Evolutionary conservation across 805 yeast genomes (phyloP), one percentile per base, ranked within the genome.

Genomic region (Isabelozyma rhagii): DNA sequence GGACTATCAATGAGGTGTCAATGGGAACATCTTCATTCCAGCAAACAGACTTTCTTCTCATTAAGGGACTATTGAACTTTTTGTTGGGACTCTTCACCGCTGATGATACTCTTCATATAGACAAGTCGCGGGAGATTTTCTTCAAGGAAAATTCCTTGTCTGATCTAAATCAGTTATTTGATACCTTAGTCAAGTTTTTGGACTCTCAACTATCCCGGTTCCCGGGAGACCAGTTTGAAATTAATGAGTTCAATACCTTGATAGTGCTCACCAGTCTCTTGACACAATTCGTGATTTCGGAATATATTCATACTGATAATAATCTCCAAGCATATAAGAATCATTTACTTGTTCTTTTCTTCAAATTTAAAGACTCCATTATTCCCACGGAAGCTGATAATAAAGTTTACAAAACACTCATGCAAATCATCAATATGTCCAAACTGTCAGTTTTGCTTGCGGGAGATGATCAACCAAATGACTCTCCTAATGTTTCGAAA

Each of bases 31-130:
- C n/a, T 8, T n/a, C 8, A 11, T 43, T 43, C 6, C 17, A n/a
- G 15, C 41, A 14, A 8, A 21, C 34, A n/a, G 42, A 38, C 27
- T 27, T 18, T 2, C 17, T 46, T 39, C 31, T 55, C 10, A 39
- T 53, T 17, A 55, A 55, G 41, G 47, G 51, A 28, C 36, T 56
- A 3, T 49, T 51, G 14, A 47, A 51, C 39, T 55, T 53, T n/a
- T 27, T 55, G 21, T 51, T 55, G 46, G 52, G 50, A 4, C 44
- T 53, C 36, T 49, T 47, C 39, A 41, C 49, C 1, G 51, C 27
- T 4, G 27, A 13, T 4, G 44, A 41, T 27, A 14, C 15, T n/a
- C 41, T 39, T 17, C 41, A 13, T 31, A 31, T 31, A 31, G 18
- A 15, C 41, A n/a, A 39, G 14, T n/a, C 18, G 7, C 10, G 10